Conservation (phyloP, 2,329 filamentous ascomycete genomes). For the Sporothrix pallida region DNA sequence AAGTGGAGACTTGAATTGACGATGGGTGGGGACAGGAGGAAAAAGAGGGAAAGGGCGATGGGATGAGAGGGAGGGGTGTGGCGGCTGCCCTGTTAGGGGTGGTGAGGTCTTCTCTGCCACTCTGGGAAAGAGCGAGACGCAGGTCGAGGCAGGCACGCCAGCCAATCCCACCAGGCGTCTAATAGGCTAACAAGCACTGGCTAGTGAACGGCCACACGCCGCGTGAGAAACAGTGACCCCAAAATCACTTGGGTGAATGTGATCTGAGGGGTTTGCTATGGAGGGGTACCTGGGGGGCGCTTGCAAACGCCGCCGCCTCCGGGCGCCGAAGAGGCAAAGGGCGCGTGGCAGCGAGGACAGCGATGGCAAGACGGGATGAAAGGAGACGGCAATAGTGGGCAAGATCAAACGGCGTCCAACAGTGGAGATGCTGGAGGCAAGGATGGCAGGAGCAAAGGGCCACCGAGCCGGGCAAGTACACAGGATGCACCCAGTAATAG, state of each 20-base stretch:
- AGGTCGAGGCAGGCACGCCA: slow-evolving; percentile 19
- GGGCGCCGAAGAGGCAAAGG: slow-evolving; percentile 18
- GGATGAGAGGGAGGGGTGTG: slow-evolving; percentile 30
- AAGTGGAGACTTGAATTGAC: slow-evolving; percentile 36
- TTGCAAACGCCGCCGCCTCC: slow-evolving; percentile 27
- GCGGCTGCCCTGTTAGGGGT: slow-evolving; percentile 17
- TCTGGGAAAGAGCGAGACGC: slow-evolving; percentile 9
- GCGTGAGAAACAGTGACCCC: slow-evolving; percentile 10
- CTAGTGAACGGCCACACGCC: slow-evolving; percentile 1
- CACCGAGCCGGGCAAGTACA: background rate
- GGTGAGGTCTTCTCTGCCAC: slow-evolving; percentile 4
- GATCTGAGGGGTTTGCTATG: slow-evolving; percentile 28
- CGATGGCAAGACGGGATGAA: slow-evolving; percentile 23
- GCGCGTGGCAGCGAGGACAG: background rate
- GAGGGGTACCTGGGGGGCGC: slow-evolving; percentile 26
- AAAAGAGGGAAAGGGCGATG: slow-evolving; percentile 28
- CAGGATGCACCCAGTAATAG: background rate
- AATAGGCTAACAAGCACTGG: slow-evolving; percentile 31
- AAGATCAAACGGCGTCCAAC: slow-evolving; percentile 17
- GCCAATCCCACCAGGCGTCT: slow-evolving; percentile 29
- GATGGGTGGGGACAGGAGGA: slow-evolving; percentile 31
- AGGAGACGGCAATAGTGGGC: background rate
- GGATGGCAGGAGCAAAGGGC: background rate
- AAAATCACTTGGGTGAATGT: slow-evolving; percentile 16
- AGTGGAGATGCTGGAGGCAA: background rate